These are phyloP conservation scores for Fusarium sambucinum DNA, from an alignment of 2,329 filamentous ascomycete genomes.

Conservation along the genomic window DNA sequence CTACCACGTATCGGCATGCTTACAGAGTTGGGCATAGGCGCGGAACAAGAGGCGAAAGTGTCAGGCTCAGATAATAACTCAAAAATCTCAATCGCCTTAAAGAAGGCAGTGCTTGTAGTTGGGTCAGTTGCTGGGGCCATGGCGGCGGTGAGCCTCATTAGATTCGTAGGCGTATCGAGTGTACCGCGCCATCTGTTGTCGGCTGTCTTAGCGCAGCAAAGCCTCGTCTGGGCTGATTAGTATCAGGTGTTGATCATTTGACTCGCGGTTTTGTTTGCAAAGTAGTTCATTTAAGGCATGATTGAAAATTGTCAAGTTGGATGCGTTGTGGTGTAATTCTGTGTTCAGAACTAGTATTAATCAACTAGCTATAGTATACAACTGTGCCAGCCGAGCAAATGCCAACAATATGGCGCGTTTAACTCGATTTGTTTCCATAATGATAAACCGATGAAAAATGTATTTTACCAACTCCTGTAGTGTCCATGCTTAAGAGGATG, in stretches of 20 bases:
- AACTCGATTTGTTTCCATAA: constrained; percentile 15
- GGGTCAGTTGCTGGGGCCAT: constrained; percentile 26
- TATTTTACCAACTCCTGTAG: constrained; percentile 43
- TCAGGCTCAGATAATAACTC: constrained; percentile 7
- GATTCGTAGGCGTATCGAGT: constrained; percentile 29
- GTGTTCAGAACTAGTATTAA: constrained; percentile 25
- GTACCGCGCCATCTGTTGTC: constrained; percentile 39
- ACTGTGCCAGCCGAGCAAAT: constrained; percentile 23
- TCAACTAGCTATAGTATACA: constrained; percentile 29
- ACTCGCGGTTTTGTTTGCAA: not conserved
- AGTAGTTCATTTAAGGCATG: not conserved
- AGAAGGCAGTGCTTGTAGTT: constrained; percentile 41
- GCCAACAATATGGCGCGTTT: constrained; percentile 16
- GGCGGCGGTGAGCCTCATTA: constrained; percentile 33
- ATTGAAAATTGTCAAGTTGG: not conserved
- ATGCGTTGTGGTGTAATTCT: constrained; percentile 8
- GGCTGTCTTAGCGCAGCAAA: constrained; percentile 40
- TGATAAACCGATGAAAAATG: constrained; percentile 18
- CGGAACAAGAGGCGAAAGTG: constrained; percentile 1
- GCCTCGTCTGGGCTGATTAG: constrained; percentile 31
- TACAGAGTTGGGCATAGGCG: constrained; percentile 50
- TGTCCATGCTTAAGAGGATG: constrained; percentile 31
- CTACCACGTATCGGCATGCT: constrained; percentile 62
- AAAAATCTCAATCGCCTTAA: constrained; percentile 8
- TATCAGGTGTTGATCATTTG: not conserved